phyloP scores from a whole-genome alignment of 192 early-diverging fungal species.

The Coemansia sp. region DNA sequence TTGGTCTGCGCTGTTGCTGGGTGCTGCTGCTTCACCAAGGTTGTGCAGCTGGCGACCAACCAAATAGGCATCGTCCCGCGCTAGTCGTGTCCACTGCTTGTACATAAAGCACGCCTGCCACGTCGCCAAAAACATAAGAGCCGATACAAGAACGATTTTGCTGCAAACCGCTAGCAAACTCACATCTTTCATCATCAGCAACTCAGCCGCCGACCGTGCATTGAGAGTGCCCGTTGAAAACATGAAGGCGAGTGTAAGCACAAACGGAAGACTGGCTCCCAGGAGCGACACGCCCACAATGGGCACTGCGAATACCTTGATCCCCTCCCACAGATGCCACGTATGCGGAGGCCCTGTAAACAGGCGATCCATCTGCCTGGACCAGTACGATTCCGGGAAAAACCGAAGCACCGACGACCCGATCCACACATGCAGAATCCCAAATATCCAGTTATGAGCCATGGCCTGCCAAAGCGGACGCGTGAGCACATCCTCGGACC shows the following conservation, averaged over 20 bases:
- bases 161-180: slow-evolving; percentile 23
- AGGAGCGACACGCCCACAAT: slow-evolving; percentile 10
- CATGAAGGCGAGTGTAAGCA: slow-evolving; percentile 12
- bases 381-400: slow-evolving; percentile 21
- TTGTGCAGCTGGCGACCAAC: slow-evolving; percentile 88
- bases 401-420: slow-evolving; percentile 25
- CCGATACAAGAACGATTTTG: slow-evolving; percentile 24
- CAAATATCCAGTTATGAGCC: slow-evolving; percentile 45
- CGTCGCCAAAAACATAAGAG: slow-evolving; percentile 14
- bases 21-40: slow-evolving; percentile 55
- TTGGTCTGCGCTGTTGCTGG: not conserved
- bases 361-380: slow-evolving; percentile 20
- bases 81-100: slow-evolving; percentile 69
- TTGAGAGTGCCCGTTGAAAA: slow-evolving; percentile 23
- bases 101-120: slow-evolving; percentile 45
- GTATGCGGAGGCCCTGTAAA: slow-evolving; percentile 40
- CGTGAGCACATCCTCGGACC: slow-evolving; percentile 1
- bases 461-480: slow-evolving; percentile 29
- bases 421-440: slow-evolving; percentile 33
- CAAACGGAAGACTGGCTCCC: slow-evolving; percentile 19
- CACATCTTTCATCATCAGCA: slow-evolving; percentile 22
- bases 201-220: slow-evolving; percentile 3
- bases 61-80: slow-evolving; percentile 83
- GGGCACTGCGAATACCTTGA: slow-evolving; percentile 30
- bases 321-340: slow-evolving; percentile 32